Percentiles rank a stretch among this genome's conserved stretches.
These are phyloP conservation scores for Mycosphaerella arachidis DNA, from an alignment of 2,329 filamentous ascomycete species.

Conservation along the genomic window DNA sequence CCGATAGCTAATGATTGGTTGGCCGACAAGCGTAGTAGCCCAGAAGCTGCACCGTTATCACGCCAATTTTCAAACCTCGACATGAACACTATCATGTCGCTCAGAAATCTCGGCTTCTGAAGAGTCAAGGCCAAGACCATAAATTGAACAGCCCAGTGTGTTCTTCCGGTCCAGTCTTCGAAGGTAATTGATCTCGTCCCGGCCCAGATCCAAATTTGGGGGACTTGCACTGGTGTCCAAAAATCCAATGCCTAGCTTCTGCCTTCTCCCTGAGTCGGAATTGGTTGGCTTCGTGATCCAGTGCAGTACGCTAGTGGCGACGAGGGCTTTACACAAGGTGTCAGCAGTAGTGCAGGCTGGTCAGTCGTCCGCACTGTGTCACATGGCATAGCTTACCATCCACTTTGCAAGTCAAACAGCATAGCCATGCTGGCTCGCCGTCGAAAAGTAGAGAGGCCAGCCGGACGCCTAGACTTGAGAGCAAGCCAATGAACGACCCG, in stretches of 20 bases:
- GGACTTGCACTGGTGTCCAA: background rate
- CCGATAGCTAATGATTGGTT: too few species aligned
- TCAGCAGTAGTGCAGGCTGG: background rate
- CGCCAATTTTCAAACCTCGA: background rate
- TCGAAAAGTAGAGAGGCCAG: conserved; percentile 5
- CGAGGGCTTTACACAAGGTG: conserved; percentile 1
- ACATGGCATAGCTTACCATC: conserved; percentile 1
- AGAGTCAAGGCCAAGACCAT: background rate
- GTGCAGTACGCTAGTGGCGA: conserved; percentile 7
- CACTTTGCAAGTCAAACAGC: conserved; percentile 9
- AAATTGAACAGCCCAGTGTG: background rate
- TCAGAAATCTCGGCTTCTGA: background rate
- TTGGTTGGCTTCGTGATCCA: conserved; percentile 13
- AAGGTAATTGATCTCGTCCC: background rate
- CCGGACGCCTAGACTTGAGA: conserved; percentile 4
- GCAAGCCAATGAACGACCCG: conserved; percentile 2
- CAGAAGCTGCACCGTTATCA: background rate
- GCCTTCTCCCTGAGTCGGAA: background rate
- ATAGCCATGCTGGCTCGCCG: conserved; percentile 12
- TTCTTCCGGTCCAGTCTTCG: background rate
- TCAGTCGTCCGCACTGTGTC: background rate
- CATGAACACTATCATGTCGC: background rate
- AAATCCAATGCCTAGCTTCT: background rate
- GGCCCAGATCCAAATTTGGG: background rate
- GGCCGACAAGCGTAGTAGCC: background rate